phyloP scores from a whole-genome alignment of 2,329 filamentous ascomycete genomes.

The Pezizomycotina sp. region DNA sequence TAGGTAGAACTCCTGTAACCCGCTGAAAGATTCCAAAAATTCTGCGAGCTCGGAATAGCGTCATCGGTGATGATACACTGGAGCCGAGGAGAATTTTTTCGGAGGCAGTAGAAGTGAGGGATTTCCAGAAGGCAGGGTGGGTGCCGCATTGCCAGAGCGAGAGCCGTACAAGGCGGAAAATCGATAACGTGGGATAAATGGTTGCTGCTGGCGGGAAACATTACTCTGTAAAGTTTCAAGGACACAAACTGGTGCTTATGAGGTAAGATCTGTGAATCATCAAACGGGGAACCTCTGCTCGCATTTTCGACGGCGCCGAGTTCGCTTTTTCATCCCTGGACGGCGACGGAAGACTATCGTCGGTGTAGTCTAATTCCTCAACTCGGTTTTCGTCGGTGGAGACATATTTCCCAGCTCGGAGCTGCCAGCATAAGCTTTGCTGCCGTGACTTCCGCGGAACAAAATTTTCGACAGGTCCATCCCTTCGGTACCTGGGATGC shows the following conservation, averaged over 20 bases:
- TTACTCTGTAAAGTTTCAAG: conserved; percentile 19
- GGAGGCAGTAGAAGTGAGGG: conserved; percentile 13
- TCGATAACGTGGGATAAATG: conserved; percentile 18
- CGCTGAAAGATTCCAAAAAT: conserved; percentile 17
- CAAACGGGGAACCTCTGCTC: conserved; percentile 14
- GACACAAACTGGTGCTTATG: conserved; percentile 19
- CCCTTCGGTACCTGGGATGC: conserved; percentile 17
- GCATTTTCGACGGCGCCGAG: too few species aligned
- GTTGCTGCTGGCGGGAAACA: conserved; percentile 19
- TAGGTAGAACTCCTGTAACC: conserved; percentile 17
- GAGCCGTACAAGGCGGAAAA: conserved; percentile 16
- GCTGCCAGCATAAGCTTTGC: too few species aligned
- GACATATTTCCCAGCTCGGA: too few species aligned
- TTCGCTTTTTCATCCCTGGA: too few species aligned
- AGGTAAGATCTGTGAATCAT: conserved; percentile 19
- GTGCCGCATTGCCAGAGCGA: conserved; percentile 18
- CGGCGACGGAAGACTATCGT: too few species aligned
- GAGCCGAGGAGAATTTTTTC: conserved; percentile 16
- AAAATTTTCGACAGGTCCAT: conserved; percentile 20
- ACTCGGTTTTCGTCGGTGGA: too few species aligned
- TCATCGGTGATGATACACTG: conserved; percentile 20
- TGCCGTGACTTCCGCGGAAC: conserved; percentile 13
- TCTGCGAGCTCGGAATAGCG: conserved; percentile 17
- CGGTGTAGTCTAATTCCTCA: too few species aligned
- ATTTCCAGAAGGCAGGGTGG: conserved; percentile 17